A percentile compares a stretch with the other conserved stretches of the same genome.
Evolutionary conservation across 805 yeast genomes (phyloP).

Genomic region (Wickerhamiella azyma): DNA sequence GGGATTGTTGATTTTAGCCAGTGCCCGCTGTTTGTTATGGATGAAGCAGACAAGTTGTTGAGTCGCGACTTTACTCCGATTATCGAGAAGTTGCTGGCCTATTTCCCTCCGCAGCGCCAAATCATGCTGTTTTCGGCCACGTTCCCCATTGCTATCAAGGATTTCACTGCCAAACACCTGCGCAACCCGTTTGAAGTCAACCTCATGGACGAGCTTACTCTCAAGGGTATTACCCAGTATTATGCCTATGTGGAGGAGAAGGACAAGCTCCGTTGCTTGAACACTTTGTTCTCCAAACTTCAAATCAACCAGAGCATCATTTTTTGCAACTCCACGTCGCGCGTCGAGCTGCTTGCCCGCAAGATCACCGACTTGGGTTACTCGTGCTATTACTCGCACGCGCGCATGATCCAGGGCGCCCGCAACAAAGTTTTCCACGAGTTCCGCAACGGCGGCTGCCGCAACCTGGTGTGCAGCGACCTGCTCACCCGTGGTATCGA

Average conservation of each 20-base stretch:
- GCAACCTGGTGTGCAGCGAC: conserved; percentile 95
- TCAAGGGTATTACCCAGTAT: conserved; percentile 92
- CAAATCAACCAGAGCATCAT: conserved; percentile 95
- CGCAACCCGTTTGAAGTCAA: conserved; percentile 90
- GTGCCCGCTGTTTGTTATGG: conserved; percentile 87
- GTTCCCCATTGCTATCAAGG: conserved; percentile 86
- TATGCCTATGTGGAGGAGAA: conserved; percentile 97
- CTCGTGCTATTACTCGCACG: conserved; percentile 94
- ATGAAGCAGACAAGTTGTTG: conserved; percentile 96
- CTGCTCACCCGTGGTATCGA: conserved; percentile 95
- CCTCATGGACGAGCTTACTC: conserved; percentile 92
- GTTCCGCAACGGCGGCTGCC: conserved; percentile 94
- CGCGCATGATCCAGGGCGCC: conserved; percentile 92
- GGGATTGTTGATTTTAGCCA: conserved; percentile 73
- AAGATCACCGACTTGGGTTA: conserved; percentile 93
- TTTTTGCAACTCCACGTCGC: conserved; percentile 90
- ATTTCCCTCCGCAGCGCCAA: conserved; percentile 71
- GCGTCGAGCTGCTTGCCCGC: conserved; percentile 90
- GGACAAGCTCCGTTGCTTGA: conserved; percentile 89
- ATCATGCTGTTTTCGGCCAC: conserved; percentile 87
- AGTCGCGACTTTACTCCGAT: conserved; percentile 78
- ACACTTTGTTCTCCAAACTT: conserved; percentile 84
- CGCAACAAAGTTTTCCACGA: conserved; percentile 98
- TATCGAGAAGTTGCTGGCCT: conserved; percentile 71
- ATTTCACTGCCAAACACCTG: conserved; percentile 82